Evolutionary conservation across 345 rosid species (phyloP), one percentile per base, ranked within the genome.

Genomic region (Gossypium raimondii): DNA sequence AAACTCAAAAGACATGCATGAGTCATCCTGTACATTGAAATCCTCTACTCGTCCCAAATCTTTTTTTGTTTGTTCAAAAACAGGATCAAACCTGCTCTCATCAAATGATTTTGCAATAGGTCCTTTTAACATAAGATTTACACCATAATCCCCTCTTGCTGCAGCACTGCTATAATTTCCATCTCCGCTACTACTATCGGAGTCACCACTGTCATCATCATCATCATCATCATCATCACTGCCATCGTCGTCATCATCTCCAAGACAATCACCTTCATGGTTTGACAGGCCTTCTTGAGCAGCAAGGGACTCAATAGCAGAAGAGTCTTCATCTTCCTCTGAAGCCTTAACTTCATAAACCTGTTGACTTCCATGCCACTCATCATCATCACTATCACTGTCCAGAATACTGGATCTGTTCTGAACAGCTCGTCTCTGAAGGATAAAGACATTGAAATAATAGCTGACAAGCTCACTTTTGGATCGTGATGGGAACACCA

Each of bases 371-470:
- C 66, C 83, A 68, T 82, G 80, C 85, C 83, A 85, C 70, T 86
- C 89, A 64, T 87, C 91, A 65, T 82, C 73, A 77, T 87, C 91
- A 34, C 91, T 86, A 60, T 87, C 91, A n/a, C 81, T 72, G 61
- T 81, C 73, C 24, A 70, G 61, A 17, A 78, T 27, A 62, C 74
- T 0, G 79, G 83, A 64, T 74, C 82, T 72, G 79, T 87, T 87
- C 80, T 87, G 91, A 45, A 82, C 76, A 6, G 85, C 84, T 58
- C 87, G 86, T 67, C 76, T 86, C 50, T 58, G 81, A 48, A 87
- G 89, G 75, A 80, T 74, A 62, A 82, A 87, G 34, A 86, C 89
- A 68, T 87, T 87, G 66, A 86, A 87, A 72, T 86, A 87, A 78
- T 87, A 87, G 83, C 84, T 87, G 74, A 86, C 79, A 17, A 87